Evolutionary conservation across 192 early-diverging fungal genomes (phyloP), one percentile per base, ranked within the genome.

Genomic region (Helicostylum pulchrum): DNA sequence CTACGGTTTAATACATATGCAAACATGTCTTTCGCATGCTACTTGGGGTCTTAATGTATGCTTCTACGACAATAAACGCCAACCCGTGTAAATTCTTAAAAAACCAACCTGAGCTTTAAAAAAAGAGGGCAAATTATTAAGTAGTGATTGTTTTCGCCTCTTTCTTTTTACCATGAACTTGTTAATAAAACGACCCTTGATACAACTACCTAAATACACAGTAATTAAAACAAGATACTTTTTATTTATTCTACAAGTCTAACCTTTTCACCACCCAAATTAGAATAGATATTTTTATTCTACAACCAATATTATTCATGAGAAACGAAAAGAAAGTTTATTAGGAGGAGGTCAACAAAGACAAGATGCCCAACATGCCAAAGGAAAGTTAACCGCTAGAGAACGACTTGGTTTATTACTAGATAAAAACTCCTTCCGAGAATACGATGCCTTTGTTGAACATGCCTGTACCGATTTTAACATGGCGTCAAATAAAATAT

Each of bases 391-490:
- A 21, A 96, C 94, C 9, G 94, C 94, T 34, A 85, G 96, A 36
- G 96, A 98, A 77, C 85, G 96, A 14, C 76, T 96, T 49, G 84
- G 87, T 55, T 76, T 98, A 19, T 79, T 98, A 56, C 68, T 98
- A 30, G 96, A 98, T 74, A 54, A 80, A 7, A 82, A 83, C 12
- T 90, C 88, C 12, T 96, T 98, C 85, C 80, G 88, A 45, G 96
- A 98, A 68, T 94, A 90, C 74, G 94, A 96, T 64, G 83, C 85
- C 17, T 98, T 95, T 80, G 92, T 96, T 6, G 92, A 96, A 79
- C 96, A 98, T 84, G 84, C 90, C 68, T 96, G 94, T 67, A 80
- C 78, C 31, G 94, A 94, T 74, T 95, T 96, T 82, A 90, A 86
- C 23, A 95, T 94, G 93, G 83, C 89, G 15, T 60, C 70, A 31